Conservation (phyloP, 2,329 filamentous ascomycete species). For the Aspergillus japonicus region DNA sequence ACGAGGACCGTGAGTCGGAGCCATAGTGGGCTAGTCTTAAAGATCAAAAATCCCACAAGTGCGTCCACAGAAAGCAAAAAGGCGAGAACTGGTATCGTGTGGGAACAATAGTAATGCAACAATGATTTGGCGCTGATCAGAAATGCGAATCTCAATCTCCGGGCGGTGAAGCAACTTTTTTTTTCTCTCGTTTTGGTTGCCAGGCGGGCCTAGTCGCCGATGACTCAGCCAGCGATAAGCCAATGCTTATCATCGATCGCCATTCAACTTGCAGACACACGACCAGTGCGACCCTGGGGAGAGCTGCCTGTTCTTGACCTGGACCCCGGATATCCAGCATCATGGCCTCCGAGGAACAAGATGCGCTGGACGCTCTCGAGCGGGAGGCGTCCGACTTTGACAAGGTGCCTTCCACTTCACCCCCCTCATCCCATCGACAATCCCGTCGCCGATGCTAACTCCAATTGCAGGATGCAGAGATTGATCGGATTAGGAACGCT, state of each 20-base stretch:
- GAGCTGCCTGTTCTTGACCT: neutral
- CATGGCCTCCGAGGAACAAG: constrained; percentile 65
- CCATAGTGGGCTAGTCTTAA: constrained; percentile 29
- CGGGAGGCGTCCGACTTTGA: constrained; percentile 85
- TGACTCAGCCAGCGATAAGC: constrained; percentile 41
- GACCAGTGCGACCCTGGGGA: neutral
- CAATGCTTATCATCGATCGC: constrained; percentile 14
- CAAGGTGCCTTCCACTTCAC: constrained; percentile 58
- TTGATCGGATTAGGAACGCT: constrained; percentile 87
- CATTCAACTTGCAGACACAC: neutral
- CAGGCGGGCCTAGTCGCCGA: constrained; percentile 11
- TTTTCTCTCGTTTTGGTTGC: constrained; percentile 18
- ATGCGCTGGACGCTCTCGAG: constrained; percentile 77
- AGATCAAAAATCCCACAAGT: neutral
- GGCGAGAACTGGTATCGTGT: neutral
- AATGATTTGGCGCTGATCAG: constrained; percentile 5
- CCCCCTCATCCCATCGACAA: neutral
- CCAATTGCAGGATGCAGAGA: constrained; percentile 75
- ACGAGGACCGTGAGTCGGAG: constrained; percentile 28
- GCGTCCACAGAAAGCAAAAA: neutral
- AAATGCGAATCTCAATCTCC: constrained; percentile 10
- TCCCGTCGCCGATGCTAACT: neutral
- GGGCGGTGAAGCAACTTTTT: constrained; percentile 32
- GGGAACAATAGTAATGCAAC: neutral
- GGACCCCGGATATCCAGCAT: neutral